Evolutionary conservation across 169 alveolate genomes (phyloP).

Genomic region (Theileria annulata): DNA sequence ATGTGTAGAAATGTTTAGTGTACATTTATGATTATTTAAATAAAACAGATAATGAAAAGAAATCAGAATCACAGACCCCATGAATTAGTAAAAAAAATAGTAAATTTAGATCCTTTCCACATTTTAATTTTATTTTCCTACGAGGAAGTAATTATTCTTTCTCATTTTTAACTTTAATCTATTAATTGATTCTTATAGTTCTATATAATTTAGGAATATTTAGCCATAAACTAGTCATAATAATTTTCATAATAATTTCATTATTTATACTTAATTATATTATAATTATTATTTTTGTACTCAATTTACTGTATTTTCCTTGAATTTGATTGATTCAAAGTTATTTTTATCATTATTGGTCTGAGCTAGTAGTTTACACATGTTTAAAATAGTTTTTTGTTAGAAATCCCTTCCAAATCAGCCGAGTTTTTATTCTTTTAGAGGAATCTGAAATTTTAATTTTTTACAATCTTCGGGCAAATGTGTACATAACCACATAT

Average conservation of each 20-base stretch:
- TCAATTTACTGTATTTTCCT: background rate
- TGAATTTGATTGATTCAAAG: background rate
- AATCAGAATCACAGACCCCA: constrained; percentile 9
- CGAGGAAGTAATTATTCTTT: background rate
- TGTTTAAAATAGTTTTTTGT: too few species aligned
- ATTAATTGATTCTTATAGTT: background rate
- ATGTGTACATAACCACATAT: too few species aligned
- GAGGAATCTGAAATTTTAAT: too few species aligned
- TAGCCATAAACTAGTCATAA: too few species aligned
- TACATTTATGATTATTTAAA: too few species aligned
- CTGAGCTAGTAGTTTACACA: too few species aligned
- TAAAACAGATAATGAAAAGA: too few species aligned
- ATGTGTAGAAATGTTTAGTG: too few species aligned
- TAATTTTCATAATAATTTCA: background rate
- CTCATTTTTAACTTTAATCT: background rate
- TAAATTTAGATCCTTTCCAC: background rate
- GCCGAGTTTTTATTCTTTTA: too few species aligned
- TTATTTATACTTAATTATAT: background rate
- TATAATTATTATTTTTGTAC: background rate
- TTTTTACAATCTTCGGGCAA: too few species aligned
- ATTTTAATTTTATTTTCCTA: background rate
- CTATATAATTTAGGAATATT: too few species aligned
- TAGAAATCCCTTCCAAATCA: too few species aligned
- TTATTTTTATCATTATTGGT: background rate
- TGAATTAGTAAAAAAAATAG: background rate